A percentile compares a stretch with the other conserved stretches of the same genome.
Conservation (phyloP, 73 alveolate genomes). For the Blepharisma stoltei region DNA sequence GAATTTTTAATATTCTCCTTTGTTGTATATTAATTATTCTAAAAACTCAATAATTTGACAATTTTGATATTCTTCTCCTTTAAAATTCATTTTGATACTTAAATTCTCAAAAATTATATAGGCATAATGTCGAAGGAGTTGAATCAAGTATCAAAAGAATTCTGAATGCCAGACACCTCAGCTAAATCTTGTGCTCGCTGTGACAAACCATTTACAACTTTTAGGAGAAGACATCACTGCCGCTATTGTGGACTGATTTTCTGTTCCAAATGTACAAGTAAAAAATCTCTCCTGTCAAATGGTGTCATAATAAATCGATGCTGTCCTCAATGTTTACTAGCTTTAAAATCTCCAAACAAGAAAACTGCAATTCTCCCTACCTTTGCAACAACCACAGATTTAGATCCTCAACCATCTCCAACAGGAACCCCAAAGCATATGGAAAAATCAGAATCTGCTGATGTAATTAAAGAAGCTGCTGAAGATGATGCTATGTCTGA, state of each 20-base stretch:
- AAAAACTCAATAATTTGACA: no score
- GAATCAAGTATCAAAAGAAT: conserved; percentile 11
- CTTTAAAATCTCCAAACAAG: neutral
- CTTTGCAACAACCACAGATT: neutral
- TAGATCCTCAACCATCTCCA: neutral
- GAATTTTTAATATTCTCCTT: no score
- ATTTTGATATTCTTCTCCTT: no score
- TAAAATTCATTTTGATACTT: no score
- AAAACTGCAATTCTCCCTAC: neutral
- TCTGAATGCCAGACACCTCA: conserved; percentile 17
- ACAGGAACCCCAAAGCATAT: neutral
- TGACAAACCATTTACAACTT: conserved; percentile 15
- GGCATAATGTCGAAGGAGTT: no score
- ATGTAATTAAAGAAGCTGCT: neutral
- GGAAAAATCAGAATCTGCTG: neutral
- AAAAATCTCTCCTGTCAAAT: neutral
- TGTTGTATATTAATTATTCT: no score
- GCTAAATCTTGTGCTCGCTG: conserved; percentile 4
- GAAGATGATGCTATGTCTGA: neutral
- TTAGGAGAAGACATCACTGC: conserved; percentile 31
- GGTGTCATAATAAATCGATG: neutral
- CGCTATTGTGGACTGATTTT: conserved; percentile 10
- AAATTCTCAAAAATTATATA: no score
- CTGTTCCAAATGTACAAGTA: conserved; percentile 20
- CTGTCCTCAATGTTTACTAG: conserved; percentile 5